phyloP scores from a whole-genome alignment of 768 basidiomycete genomes.

The Pleurotus sapidus region DNA sequence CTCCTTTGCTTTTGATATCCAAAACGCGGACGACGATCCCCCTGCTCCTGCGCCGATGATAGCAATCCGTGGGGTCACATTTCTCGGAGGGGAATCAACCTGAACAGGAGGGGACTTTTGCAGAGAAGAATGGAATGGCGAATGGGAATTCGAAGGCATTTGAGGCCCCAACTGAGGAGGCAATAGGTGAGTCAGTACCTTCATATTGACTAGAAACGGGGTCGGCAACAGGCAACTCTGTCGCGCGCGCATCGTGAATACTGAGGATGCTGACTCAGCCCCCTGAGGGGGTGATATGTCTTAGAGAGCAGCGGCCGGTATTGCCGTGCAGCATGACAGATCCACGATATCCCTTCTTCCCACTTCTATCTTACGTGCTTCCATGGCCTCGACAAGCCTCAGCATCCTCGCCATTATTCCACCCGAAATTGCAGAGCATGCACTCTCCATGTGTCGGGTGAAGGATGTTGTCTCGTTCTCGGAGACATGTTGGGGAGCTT shows the following conservation, averaged over 20 bases:
- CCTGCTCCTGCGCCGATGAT: constrained; percentile 91
- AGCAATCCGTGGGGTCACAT: constrained; percentile 57
- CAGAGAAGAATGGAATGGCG: constrained; percentile 49
- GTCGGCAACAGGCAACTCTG: neutral
- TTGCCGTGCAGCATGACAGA: no score
- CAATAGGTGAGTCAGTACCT: constrained; percentile 14
- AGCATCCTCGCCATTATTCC: constrained; percentile 38
- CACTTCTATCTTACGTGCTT: constrained; percentile 4
- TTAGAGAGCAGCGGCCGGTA: no score
- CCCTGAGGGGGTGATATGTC: no score
- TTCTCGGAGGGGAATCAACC: constrained; percentile 10
- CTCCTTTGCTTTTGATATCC: constrained; percentile 78
- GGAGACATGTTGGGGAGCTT: constrained; percentile 47
- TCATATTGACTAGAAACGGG: neutral
- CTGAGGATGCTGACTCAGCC: no score
- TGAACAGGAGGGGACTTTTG: constrained; percentile 19
- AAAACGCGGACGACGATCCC: constrained; percentile 80
- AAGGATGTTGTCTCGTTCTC: constrained; percentile 59
- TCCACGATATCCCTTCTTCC: neutral
- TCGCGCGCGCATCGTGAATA: neutral
- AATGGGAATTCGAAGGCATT: constrained; percentile 52
- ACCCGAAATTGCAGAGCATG: constrained; percentile 56
- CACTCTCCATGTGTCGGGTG: constrained; percentile 54
- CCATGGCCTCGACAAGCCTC: constrained; percentile 8
- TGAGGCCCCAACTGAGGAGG: constrained; percentile 27